These are phyloP conservation scores for Eutrema salsugineum DNA, from an alignment of 441 rosid genomes.

Conservation along the genomic window DNA sequence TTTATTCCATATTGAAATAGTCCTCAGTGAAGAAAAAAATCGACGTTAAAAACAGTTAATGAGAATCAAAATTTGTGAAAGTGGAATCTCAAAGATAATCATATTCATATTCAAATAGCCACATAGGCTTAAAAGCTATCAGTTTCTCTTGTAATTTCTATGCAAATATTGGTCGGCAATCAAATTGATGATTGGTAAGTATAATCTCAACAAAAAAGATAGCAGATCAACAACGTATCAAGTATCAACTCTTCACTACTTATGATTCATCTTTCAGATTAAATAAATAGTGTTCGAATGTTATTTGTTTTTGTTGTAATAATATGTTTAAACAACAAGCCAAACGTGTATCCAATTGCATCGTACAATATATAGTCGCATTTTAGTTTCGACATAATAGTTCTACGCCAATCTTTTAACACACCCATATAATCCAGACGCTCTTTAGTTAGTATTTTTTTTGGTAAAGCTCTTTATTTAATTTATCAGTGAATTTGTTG, in stretches of 20 bases:
- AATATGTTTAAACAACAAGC: background rate
- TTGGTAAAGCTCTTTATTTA: too few species aligned
- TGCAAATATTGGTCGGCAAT: background rate
- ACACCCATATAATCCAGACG: background rate
- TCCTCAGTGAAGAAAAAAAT: background rate
- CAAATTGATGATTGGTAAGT: background rate
- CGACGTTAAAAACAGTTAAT: background rate
- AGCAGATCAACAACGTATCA: background rate
- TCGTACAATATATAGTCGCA: background rate
- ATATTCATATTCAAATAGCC: background rate
- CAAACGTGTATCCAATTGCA: background rate
- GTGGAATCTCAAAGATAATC: background rate
- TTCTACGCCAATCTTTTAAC: background rate
- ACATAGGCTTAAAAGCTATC: background rate
- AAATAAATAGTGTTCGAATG: background rate
- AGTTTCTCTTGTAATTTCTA: too few species aligned
- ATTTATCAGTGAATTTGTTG: background rate
- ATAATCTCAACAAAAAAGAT: background rate
- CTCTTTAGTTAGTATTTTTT: too few species aligned
- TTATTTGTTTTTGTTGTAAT: too few species aligned
- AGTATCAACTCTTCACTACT: background rate
- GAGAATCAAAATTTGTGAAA: background rate
- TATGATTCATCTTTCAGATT: background rate
- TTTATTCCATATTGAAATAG: background rate
- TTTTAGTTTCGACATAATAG: background rate